Evolutionary conservation across 2,329 filamentous ascomycete genomes (phyloP).

Genomic region (Colletotrichum graminicola): DNA sequence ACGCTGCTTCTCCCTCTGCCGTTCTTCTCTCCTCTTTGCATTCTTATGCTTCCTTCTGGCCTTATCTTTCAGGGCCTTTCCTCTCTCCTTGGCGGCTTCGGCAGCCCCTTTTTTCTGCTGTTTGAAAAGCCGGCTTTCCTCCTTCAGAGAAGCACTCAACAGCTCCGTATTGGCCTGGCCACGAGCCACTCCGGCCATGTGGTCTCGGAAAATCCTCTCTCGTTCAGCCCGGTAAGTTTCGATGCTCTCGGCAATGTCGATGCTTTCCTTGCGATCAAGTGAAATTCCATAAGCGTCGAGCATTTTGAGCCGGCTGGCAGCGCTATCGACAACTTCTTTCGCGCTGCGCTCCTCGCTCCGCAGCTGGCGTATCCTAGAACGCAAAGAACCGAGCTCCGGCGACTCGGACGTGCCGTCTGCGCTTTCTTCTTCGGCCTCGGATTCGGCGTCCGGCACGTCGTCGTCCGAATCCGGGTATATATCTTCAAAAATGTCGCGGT

Average conservation of each 20-base stretch:
- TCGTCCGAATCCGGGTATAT: constrained; percentile 62
- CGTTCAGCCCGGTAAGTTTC: constrained; percentile 59
- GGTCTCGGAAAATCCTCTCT: constrained; percentile 56
- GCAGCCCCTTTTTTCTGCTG: neutral
- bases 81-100: neutral
- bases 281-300: constrained; percentile 56
- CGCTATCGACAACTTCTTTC: constrained; percentile 50
- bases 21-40: constrained; percentile 53
- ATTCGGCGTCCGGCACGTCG: constrained; percentile 49
- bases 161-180: constrained; percentile 48
- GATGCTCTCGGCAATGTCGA: constrained; percentile 54
- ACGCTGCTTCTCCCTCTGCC: constrained; percentile 57
- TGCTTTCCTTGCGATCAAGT: constrained; percentile 50
- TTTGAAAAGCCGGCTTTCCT: constrained; percentile 49
- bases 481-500: constrained; percentile 66
- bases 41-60: constrained; percentile 50
- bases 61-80: neutral
- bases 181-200: constrained; percentile 49
- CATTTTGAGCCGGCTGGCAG: constrained; percentile 55
- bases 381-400: constrained; percentile 47
- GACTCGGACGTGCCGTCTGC: constrained; percentile 43
- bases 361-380: constrained; percentile 49
- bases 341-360: constrained; percentile 48
- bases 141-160: constrained; percentile 50
- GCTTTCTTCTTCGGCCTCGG: constrained; percentile 38